Evolutionary conservation across 2,329 filamentous ascomycete genomes (phyloP), one percentile per base, ranked within the genome.

Genomic region (Sporothrix globosa): DNA sequence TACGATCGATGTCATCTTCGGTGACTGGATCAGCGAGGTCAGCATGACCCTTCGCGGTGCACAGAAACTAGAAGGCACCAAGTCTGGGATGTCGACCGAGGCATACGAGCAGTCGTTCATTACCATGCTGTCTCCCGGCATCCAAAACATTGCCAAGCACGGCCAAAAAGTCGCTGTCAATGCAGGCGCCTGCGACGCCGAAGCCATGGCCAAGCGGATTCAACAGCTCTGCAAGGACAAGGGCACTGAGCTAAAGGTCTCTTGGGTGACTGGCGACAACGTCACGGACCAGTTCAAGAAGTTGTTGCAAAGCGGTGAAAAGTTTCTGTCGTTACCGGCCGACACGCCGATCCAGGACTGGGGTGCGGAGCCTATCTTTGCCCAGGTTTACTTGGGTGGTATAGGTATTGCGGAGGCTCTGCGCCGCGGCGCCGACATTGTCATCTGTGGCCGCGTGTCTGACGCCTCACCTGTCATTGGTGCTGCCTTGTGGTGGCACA

Each of bases 401-500:
- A 72, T 77, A 30, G 79, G 77, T 7, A 81, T 82, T 46, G 77
- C 78, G 6, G 76, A 77, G 67, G 80, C 76, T 4, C 74, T 81
- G n/a, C 70, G 73, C 30, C 69, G 71, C 11, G 79, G 79, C 0
- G 79, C 78, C 13, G 77, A 81, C 70, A 80, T 82, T 39, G 76
- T 81, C 41, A 77, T 81, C 44, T 80, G 79, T 68, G 80, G 79
- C 11, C 77, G 80, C 41, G 79, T 80, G 1, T 77, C 79, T 0
- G 80, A 81, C 72, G 81, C 81, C 0, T 78, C 77, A 13, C 81
- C 81, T 0, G 82, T 84, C 0, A 83, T 85, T 34, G 83, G 81
- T 0, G 82, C 82, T 0, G 81, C 83, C 0, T 81, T 80, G 79
- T 85, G 78, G 73, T 85, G 83, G 84, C 78, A 84, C 73, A 74